A percentile compares a stretch with the other conserved stretches of the same genome.
Evolutionary conservation across 2,329 filamentous ascomycete genomes (phyloP).

Genomic region (Arthroderma sp.): DNA sequence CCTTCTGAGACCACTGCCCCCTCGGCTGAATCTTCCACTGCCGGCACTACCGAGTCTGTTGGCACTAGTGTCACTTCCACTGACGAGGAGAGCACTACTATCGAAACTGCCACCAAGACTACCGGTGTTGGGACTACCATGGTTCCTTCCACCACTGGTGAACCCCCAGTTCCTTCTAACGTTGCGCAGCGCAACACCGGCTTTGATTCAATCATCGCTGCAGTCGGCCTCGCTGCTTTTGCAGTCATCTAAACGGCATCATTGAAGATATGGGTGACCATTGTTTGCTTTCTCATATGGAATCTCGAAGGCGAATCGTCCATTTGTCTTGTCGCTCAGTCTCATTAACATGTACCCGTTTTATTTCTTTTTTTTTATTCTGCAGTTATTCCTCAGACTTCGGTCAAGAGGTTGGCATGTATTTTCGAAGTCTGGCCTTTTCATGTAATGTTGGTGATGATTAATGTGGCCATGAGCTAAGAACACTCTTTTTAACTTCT

Average conservation of each 20-base stretch:
- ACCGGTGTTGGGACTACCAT: neutral
- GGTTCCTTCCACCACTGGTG: neutral
- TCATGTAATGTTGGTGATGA: neutral
- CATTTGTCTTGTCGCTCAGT: neutral
- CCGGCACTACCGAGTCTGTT: neutral
- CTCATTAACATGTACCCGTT: neutral
- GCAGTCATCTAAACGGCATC: conserved; percentile 3
- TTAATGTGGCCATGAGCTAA: too few species aligned
- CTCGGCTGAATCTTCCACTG: neutral
- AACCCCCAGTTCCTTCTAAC: conserved; percentile 3
- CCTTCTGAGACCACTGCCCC: neutral
- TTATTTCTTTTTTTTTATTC: neutral
- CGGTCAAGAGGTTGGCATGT: too few species aligned
- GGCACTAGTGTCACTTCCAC: neutral
- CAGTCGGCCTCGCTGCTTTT: conserved; percentile 2
- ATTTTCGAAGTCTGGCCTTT: too few species aligned
- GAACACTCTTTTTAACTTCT: too few species aligned
- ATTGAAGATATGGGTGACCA: neutral
- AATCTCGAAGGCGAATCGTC: too few species aligned
- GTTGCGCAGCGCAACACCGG: conserved; percentile 1
- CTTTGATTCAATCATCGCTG: neutral
- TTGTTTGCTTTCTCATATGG: neutral
- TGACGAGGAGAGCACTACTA: neutral
- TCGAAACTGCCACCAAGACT: neutral
- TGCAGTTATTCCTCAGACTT: too few species aligned